Conservation (phyloP, 2,329 filamentous ascomycete genomes). For the Aspergillus sp. region DNA sequence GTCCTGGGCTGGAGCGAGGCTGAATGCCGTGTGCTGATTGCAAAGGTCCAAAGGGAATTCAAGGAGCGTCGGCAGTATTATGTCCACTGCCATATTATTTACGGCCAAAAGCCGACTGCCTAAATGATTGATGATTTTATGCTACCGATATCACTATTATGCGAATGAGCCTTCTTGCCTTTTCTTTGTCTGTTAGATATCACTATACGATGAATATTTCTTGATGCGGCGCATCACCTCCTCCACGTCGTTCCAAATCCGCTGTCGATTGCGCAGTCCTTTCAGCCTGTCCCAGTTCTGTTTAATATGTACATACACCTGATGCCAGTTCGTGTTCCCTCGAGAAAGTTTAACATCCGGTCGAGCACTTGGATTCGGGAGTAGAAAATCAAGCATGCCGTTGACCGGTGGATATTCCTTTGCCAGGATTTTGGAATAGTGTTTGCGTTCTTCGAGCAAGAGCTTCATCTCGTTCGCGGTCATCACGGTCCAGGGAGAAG, state of each 20-base stretch:
- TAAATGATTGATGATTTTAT: not conserved
- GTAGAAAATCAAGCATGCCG: not conserved
- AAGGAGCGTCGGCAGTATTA: not conserved
- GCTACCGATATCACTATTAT: too few relatives aligned
- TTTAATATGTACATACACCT: not conserved
- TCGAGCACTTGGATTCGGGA: not conserved
- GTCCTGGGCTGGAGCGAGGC: not conserved
- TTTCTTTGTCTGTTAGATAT: too few relatives aligned
- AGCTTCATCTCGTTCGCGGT: not conserved
- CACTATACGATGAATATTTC: not conserved
- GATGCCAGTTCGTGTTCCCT: not conserved
- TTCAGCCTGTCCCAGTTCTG: not conserved
- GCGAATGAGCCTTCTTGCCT: too few relatives aligned
- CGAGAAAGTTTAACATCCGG: not conserved
- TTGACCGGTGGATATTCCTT: not conserved
- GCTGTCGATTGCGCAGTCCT: not conserved
- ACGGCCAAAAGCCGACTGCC: not conserved
- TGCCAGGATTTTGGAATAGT: too few relatives aligned
- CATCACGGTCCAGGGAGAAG: not conserved
- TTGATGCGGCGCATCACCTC: not conserved
- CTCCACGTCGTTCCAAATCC: not conserved
- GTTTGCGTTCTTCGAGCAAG: not conserved
- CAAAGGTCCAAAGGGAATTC: not conserved
- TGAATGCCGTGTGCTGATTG: not conserved
- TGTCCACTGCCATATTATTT: not conserved